phyloP scores from a whole-genome alignment of 106 monocot species.

The Vanilla planifolia region DNA sequence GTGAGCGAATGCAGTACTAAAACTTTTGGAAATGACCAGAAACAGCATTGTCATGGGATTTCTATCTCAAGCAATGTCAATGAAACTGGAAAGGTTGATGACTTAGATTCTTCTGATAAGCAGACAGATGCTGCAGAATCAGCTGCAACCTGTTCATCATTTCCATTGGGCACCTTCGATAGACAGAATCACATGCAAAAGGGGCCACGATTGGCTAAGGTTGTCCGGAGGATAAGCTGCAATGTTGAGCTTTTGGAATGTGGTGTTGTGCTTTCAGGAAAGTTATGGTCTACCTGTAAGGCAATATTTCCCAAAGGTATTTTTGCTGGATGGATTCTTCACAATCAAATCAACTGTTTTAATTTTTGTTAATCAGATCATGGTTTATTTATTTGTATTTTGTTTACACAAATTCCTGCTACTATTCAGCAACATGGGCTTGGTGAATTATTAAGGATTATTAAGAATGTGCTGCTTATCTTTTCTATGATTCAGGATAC shows the following conservation, averaged over 20 bases:
- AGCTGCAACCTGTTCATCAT: conserved; percentile 10
- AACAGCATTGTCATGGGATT: conserved; percentile 7
- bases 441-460: background rate
- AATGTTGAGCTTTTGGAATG: conserved; percentile 62
- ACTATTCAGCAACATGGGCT: background rate
- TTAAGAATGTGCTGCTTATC: background rate
- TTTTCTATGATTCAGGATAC: conserved; percentile 43
- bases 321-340: too few relatives aligned
- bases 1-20: conserved; percentile 1
- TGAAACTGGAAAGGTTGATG: conserved; percentile 13
- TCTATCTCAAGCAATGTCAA: conserved; percentile 15
- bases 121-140: conserved; percentile 21
- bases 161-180: conserved; percentile 18
- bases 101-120: background rate
- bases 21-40: background rate
- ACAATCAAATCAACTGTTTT: too few relatives aligned
- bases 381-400: too few relatives aligned
- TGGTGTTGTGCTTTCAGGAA: conserved; percentile 64
- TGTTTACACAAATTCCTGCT: too few relatives aligned
- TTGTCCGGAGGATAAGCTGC: conserved; percentile 51
- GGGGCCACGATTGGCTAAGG: conserved; percentile 74
- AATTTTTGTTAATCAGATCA: too few relatives aligned
- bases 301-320: conserved; percentile 92
- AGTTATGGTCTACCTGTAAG: conserved; percentile 59
- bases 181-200: conserved; percentile 30